Conservation (phyloP, 208 protist genomes). For the Leptomonas seymouri region DNA sequence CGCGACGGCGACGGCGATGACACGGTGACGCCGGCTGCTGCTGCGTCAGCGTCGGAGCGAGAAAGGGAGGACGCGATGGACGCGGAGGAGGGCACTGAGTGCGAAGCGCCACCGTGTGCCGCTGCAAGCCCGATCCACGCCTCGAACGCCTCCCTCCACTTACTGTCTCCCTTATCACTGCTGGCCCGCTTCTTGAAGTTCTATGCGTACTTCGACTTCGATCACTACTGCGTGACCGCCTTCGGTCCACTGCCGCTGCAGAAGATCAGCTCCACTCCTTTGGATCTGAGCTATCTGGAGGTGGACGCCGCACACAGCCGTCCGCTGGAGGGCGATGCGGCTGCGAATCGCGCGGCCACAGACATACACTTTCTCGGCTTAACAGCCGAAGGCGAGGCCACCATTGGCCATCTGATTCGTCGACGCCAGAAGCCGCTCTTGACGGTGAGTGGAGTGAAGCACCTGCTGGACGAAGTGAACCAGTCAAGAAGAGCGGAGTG, state of each 20-base stretch:
- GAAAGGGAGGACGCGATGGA: neutral
- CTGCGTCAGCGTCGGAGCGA: neutral
- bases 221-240: conserved; percentile 75
- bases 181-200: conserved; percentile 83
- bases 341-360: conserved; percentile 13
- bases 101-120: neutral
- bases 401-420: conserved; percentile 63
- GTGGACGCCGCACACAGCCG: conserved; percentile 44
- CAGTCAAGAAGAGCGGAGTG: conserved; percentile 39
- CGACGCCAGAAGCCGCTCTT: conserved; percentile 64
- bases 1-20: no score
- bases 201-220: conserved; percentile 83
- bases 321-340: conserved; percentile 8
- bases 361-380: conserved; percentile 61
- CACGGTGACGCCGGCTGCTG: no score
- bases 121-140: neutral
- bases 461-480: conserved; percentile 67
- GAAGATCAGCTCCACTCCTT: conserved; percentile 46
- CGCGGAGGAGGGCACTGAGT: neutral
- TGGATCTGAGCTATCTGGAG: conserved; percentile 69
- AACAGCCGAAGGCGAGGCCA: conserved; percentile 63
- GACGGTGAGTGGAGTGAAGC: conserved; percentile 74
- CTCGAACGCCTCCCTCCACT: conserved; percentile 5
- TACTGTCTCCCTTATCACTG: conserved; percentile 56
- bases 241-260: conserved; percentile 77